A percentile compares a stretch with the other conserved stretches of the same genome.
Evolutionary conservation across 495 filamentous ascomycete species (phyloP).

Genomic region (Aspergillus ellipticus): DNA sequence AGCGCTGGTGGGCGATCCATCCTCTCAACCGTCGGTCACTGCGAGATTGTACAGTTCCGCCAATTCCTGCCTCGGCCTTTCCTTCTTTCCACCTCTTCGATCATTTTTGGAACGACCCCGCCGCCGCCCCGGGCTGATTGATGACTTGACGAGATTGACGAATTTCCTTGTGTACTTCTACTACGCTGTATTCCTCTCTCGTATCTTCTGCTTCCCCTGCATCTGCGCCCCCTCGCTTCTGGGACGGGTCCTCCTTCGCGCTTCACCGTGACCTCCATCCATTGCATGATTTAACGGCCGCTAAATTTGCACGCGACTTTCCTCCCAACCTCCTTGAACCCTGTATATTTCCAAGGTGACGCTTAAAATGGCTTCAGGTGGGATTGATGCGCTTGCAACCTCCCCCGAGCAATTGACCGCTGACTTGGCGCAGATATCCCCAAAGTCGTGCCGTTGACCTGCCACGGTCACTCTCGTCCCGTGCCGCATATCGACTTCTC

Average conservation of each 20-base stretch:
- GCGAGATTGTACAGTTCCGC: constrained; percentile 1
- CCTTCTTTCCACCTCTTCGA: constrained; percentile 10
- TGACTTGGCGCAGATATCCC: constrained; percentile 47
- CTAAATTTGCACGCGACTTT: constrained; percentile 7
- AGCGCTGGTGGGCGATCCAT: not conserved
- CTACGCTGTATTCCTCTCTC: constrained; percentile 15
- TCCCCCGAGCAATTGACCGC: not conserved
- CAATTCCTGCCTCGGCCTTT: constrained; percentile 2
- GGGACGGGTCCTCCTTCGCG: constrained; percentile 9
- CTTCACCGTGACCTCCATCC: not conserved
- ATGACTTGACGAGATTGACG: constrained; percentile 48
- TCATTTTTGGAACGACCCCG: constrained; percentile 21
- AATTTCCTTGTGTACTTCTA: constrained; percentile 43
- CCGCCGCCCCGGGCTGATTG: constrained; percentile 27
- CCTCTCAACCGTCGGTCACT: not conserved
- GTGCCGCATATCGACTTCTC: constrained; percentile 96
- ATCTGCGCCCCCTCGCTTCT: constrained; percentile 9
- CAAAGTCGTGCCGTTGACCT: constrained; percentile 85
- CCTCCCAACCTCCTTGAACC: not conserved
- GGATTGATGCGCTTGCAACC: not conserved
- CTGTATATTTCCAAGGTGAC: constrained; percentile 10
- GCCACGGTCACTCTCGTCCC: constrained; percentile 93
- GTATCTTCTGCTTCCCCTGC: constrained; percentile 12
- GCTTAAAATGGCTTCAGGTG: constrained; percentile 25
- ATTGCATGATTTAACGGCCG: constrained; percentile 13